A percentile compares a stretch with the other conserved stretches of the same genome.
phyloP scores from a whole-genome alignment of 257 asterid genomes.

The Cordia subcordata region DNA sequence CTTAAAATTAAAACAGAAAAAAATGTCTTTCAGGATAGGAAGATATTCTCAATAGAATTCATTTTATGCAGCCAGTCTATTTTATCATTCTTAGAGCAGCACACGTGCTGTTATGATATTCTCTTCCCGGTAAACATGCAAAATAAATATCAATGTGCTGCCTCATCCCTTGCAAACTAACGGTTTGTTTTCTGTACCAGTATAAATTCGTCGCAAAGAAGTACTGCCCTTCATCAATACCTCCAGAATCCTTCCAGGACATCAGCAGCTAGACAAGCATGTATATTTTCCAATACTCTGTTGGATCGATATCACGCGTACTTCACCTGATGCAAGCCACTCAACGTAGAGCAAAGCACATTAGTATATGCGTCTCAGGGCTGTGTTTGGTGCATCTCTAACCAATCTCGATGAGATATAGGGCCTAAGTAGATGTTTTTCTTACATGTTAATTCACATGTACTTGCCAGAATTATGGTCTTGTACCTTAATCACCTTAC shows the following conservation, averaged over 20 bases:
- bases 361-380: no score
- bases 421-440: no score
- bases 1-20: no score
- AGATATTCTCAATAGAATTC: no score
- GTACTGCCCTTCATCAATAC: conserved; percentile 73
- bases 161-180: not conserved
- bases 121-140: not conserved
- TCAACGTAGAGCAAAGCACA: no score
- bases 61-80: not conserved
- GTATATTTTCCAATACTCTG: conserved; percentile 14
- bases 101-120: not conserved
- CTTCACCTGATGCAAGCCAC: not conserved
- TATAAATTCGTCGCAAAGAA: conserved; percentile 98
- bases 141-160: not conserved
- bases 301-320: conserved; percentile 7
- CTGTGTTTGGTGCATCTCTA: no score
- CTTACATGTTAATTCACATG: no score
- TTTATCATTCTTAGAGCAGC: not conserved
- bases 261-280: conserved; percentile 32
- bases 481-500: no score
- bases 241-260: conserved; percentile 65
- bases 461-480: no score
- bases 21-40: no score
- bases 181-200: conserved; percentile 35
- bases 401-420: no score